Percentiles rank a stretch among this genome's conserved stretches.
These are phyloP conservation scores for Vanilla planifolia DNA, from an alignment of 106 monocot genomes.

Conservation along the genomic window DNA sequence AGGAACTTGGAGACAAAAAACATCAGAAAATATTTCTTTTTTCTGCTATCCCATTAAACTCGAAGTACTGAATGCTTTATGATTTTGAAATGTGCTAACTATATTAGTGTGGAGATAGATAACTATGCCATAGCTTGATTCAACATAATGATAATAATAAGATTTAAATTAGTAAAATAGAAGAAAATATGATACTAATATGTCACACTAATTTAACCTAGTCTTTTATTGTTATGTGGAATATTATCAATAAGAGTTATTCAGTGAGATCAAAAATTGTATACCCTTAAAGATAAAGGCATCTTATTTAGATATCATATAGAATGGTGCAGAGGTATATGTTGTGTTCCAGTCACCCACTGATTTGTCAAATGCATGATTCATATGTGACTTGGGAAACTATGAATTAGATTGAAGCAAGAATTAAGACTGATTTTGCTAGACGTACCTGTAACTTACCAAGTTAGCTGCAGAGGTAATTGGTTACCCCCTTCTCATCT, in stretches of 20 bases:
- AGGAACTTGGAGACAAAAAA: slow-evolving; percentile 5
- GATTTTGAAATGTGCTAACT: neutral
- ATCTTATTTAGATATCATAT: slow-evolving; percentile 84
- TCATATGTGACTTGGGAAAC: too few relatives aligned
- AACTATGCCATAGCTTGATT: too few relatives aligned
- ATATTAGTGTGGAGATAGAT: too few relatives aligned
- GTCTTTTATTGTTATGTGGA: too few relatives aligned
- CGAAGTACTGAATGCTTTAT: neutral
- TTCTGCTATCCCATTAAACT: neutral
- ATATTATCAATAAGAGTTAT: neutral
- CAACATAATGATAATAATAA: too few relatives aligned
- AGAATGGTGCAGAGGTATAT: slow-evolving; percentile 83
- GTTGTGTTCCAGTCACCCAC: slow-evolving; percentile 87
- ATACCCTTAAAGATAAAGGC: slow-evolving; percentile 74
- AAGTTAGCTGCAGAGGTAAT: slow-evolving; percentile 78
- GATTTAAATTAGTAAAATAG: too few relatives aligned
- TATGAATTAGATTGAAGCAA: too few relatives aligned
- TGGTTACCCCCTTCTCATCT: slow-evolving; percentile 77
- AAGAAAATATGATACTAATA: too few relatives aligned
- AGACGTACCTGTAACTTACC: slow-evolving; percentile 66
- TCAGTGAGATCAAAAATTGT: slow-evolving; percentile 69
- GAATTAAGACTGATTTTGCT: neutral
- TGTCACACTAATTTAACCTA: too few relatives aligned
- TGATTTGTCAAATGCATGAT: slow-evolving; percentile 49
- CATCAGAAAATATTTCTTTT: too few relatives aligned